These are phyloP conservation scores for Mrakia frigida DNA, from an alignment of 768 basidiomycete species.

Conservation along the genomic window DNA sequence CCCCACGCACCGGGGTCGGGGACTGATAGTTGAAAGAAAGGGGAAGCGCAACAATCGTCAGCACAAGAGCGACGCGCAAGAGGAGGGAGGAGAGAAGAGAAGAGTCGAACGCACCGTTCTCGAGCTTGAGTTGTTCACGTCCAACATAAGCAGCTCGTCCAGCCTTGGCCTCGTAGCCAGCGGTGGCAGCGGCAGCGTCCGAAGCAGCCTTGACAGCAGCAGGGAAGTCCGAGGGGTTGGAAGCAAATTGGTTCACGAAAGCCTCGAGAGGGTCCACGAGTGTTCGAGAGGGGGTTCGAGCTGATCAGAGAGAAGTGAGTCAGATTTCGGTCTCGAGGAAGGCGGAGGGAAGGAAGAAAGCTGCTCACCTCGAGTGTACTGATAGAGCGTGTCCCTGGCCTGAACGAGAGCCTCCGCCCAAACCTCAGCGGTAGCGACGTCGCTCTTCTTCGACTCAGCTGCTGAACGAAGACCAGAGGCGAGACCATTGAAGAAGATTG, in stretches of 20 bases:
- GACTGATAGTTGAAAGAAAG: no score
- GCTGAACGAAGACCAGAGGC: constrained; percentile 35
- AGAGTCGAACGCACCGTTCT: constrained; percentile 52
- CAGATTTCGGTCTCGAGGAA: neutral
- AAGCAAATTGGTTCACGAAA: constrained; percentile 56
- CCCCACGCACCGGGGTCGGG: constrained; percentile 92
- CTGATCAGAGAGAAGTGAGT: constrained; percentile 39
- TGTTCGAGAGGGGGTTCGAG: constrained; percentile 82
- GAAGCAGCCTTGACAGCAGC: constrained; percentile 59
- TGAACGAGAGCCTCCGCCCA: constrained; percentile 35
- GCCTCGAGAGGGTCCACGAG: constrained; percentile 82
- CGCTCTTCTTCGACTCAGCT: constrained; percentile 5
- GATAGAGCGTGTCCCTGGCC: constrained; percentile 39
- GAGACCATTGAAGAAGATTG: constrained; percentile 38
- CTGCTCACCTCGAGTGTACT: constrained; percentile 55
- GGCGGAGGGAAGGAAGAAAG: neutral
- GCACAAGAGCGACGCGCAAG: no score
- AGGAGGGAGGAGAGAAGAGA: no score
- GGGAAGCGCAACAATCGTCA: no score
- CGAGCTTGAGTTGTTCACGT: constrained; percentile 46
- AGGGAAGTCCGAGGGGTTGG: constrained; percentile 46
- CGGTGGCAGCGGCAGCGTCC: constrained; percentile 68
- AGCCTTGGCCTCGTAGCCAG: constrained; percentile 71
- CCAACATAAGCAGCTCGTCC: constrained; percentile 72
- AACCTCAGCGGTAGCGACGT: constrained; percentile 33